Evolutionary conservation across 345 rosid genomes (phyloP).

Genomic region (Linum lewisii): DNA sequence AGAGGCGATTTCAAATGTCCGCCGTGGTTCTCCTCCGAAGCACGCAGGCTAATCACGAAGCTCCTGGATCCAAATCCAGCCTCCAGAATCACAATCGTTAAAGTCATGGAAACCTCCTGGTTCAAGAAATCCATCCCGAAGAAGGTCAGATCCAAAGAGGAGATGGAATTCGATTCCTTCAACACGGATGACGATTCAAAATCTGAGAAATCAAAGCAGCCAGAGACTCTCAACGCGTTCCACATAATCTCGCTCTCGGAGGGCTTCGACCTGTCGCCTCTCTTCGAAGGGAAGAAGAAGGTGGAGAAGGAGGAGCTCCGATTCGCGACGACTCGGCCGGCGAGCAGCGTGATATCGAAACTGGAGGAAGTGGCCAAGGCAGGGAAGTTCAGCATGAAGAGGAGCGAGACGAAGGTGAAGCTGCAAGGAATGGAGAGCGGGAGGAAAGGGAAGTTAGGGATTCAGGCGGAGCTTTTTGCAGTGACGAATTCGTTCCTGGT

Average conservation of each 20-base stretch:
- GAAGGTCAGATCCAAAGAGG: conserved; percentile 15
- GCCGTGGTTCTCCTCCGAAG: conserved; percentile 75
- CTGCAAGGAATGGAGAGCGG: conserved; percentile 72
- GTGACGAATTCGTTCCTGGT: conserved; percentile 65
- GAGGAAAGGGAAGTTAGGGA: conserved; percentile 71
- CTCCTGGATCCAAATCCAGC: conserved; percentile 84
- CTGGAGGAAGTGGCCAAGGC: conserved; percentile 67
- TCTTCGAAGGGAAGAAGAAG: conserved; percentile 82
- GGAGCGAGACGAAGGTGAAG: conserved; percentile 62
- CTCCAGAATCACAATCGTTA: conserved; percentile 38
- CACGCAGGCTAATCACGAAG: conserved; percentile 56
- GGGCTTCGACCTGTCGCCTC: conserved; percentile 78
- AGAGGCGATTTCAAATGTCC: conserved; percentile 90
- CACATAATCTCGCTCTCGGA: conserved; percentile 79
- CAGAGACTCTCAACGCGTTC: conserved; percentile 72
- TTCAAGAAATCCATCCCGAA: conserved; percentile 45
- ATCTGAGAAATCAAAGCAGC: conserved; percentile 17
- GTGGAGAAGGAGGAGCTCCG: conserved; percentile 73
- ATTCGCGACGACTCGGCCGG: conserved; percentile 69
- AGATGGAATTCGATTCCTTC: conserved; percentile 26
- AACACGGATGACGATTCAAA: conserved; percentile 16
- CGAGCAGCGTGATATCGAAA: conserved; percentile 73
- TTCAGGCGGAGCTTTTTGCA: conserved; percentile 68
- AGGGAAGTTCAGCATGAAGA: conserved; percentile 54
- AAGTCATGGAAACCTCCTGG: conserved; percentile 75